Percentiles rank a stretch among this genome's conserved stretches.
Conservation (phyloP, 495 filamentous ascomycete genomes). For the Daldinia bambusicola region DNA sequence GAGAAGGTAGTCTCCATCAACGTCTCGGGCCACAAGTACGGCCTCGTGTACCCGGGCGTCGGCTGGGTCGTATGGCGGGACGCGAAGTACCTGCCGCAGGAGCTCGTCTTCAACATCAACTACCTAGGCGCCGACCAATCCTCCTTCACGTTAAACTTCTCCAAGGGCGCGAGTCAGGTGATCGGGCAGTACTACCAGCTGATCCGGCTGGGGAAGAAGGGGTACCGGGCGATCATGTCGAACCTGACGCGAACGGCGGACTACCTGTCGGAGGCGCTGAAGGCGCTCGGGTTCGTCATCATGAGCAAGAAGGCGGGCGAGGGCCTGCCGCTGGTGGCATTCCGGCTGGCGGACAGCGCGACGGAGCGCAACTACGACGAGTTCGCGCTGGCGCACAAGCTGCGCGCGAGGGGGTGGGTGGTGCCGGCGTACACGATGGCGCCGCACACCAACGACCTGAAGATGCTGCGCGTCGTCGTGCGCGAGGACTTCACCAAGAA, state of each 20-base stretch:
- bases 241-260: conserved; percentile 86
- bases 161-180: conserved; percentile 88
- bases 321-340: conserved; percentile 88
- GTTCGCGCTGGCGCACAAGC: conserved; percentile 80
- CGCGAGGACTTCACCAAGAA: conserved; percentile 86
- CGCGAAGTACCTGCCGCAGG: conserved; percentile 83
- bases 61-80: conserved; percentile 92
- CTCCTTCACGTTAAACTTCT: conserved; percentile 98
- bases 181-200: conserved; percentile 97
- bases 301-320: conserved; percentile 78
- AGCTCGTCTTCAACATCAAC: conserved; percentile 97
- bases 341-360: conserved; percentile 67
- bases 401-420: conserved; percentile 86
- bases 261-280: conserved; percentile 76
- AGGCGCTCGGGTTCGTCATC: conserved; percentile 81
- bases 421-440: conserved; percentile 97
- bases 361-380: conserved; percentile 77
- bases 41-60: conserved; percentile 87
- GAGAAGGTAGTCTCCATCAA: conserved; percentile 91
- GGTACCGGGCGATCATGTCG: conserved; percentile 86
- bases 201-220: conserved; percentile 89
- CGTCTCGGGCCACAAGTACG: conserved; percentile 86
- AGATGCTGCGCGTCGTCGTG: conserved; percentile 89
- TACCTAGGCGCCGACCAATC: conserved; percentile 94
- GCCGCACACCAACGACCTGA: conserved; percentile 77